phyloP scores from a whole-genome alignment of 163 green algal species.

The Coccomyxa subellipsoidea region DNA sequence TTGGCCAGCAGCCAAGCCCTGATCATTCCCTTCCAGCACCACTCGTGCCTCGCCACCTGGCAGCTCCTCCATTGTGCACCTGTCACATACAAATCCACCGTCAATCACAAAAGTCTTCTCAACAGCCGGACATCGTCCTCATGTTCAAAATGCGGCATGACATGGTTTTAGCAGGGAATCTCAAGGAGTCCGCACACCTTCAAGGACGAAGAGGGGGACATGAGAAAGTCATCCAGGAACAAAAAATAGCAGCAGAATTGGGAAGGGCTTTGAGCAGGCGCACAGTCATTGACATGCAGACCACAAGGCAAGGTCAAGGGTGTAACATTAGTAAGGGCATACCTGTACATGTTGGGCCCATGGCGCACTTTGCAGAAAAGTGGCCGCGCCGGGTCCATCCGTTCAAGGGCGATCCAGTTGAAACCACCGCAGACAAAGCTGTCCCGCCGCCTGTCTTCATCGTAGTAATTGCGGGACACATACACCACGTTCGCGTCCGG shows the following conservation, averaged over 20 bases:
- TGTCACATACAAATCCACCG: no score
- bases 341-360: constrained; percentile 68
- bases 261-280: no score
- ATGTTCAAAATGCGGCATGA: no score
- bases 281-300: no score
- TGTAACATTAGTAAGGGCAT: no score
- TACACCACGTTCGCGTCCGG: constrained; percentile 80
- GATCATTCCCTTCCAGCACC: constrained; percentile 73
- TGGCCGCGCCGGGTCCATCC: background rate
- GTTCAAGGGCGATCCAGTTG: constrained; percentile 63
- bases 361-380: constrained; percentile 82
- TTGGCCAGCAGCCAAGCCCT: constrained; percentile 93
- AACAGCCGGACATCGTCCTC: no score
- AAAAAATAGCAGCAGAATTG: background rate
- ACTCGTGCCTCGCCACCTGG: constrained; percentile 31
- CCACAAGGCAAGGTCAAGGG: no score
- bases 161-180: no score
- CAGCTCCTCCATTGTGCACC: constrained; percentile 10
- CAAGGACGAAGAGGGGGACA: no score
- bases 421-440: constrained; percentile 64
- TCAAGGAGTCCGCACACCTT: no score
- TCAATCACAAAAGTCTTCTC: no score
- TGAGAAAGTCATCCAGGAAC: background rate
- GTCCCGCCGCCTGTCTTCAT: constrained; percentile 40
- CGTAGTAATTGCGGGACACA: constrained; percentile 80